These are phyloP conservation scores for Hanseniaspora mollemarum DNA, from an alignment of 805 yeast species.

Conservation along the genomic window DNA sequence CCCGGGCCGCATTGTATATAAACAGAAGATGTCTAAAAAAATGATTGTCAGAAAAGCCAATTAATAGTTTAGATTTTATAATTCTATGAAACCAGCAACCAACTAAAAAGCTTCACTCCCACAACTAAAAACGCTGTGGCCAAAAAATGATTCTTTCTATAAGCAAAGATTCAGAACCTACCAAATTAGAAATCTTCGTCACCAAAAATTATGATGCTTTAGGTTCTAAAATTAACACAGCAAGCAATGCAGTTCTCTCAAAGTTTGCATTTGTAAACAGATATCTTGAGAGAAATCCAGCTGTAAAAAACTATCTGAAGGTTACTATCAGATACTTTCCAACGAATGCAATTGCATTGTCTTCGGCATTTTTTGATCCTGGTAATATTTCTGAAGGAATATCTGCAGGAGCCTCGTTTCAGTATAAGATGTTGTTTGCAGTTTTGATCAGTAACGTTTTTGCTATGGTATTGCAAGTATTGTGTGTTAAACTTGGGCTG, in stretches of 20 bases:
- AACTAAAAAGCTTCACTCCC: too few species aligned
- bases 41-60: too few species aligned
- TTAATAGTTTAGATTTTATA: too few species aligned
- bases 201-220: background rate
- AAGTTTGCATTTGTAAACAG: background rate
- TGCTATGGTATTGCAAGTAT: constrained; percentile 59
- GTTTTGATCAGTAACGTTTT: constrained; percentile 56
- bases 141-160: background rate
- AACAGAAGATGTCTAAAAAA: too few species aligned
- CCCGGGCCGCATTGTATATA: too few species aligned
- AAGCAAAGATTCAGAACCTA: background rate
- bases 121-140: background rate
- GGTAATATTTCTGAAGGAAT: constrained; percentile 79
- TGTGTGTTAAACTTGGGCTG: constrained; percentile 65
- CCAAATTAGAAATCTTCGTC: background rate
- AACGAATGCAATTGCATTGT: constrained; percentile 25
- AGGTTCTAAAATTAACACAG: background rate
- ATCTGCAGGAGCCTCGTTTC: constrained; percentile 63
- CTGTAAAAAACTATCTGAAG: background rate
- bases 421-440: constrained; percentile 55
- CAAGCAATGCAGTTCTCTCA: background rate
- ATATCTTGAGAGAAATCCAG: background rate
- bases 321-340: background rate
- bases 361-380: constrained; percentile 76
- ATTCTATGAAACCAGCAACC: too few species aligned